Conservation (phyloP, 768 basidiomycete species). For the Trametes coccinea region DNA sequence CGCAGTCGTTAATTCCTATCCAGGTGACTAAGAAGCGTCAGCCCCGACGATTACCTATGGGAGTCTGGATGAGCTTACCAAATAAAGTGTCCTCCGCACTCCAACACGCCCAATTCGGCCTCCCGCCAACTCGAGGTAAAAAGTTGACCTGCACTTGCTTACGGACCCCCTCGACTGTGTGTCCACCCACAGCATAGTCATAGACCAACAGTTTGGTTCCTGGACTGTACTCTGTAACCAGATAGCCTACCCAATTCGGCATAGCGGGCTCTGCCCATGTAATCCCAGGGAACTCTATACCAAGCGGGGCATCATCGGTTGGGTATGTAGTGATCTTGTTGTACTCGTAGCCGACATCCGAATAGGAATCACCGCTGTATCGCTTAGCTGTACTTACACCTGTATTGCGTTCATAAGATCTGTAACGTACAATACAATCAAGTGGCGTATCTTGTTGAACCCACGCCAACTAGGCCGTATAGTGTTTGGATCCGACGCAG, state of each 20-base stretch:
- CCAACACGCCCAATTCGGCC: conserved; percentile 31
- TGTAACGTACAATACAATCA: conserved; percentile 54
- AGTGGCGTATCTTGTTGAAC: conserved; percentile 39
- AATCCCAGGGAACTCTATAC: conserved; percentile 49
- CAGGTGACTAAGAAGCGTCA: conserved; percentile 49
- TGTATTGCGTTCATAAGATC: neutral
- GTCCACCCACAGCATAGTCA: conserved; percentile 59
- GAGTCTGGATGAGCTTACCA: conserved; percentile 18
- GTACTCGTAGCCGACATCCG: conserved; percentile 37
- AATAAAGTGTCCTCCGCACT: conserved; percentile 28
- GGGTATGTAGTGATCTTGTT: conserved; percentile 31
- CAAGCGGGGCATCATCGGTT: conserved; percentile 45
- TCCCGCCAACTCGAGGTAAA: conserved; percentile 32
- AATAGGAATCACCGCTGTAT: conserved; percentile 62
- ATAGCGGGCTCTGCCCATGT: conserved; percentile 47
- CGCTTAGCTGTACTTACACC: too few species aligned
- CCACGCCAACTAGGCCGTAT: conserved; percentile 43
- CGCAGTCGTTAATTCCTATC: conserved; percentile 70
- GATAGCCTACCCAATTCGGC: conserved; percentile 66
- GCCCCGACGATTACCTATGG: neutral
- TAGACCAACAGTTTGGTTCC: conserved; percentile 48
- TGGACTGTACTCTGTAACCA: conserved; percentile 41
- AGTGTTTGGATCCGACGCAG: neutral
- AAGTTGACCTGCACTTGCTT: conserved; percentile 44
- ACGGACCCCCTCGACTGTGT: conserved; percentile 43